Base-by-base conservation (phyloP, 768 basidiomycete species). In the Boletus sp. region DNA sequence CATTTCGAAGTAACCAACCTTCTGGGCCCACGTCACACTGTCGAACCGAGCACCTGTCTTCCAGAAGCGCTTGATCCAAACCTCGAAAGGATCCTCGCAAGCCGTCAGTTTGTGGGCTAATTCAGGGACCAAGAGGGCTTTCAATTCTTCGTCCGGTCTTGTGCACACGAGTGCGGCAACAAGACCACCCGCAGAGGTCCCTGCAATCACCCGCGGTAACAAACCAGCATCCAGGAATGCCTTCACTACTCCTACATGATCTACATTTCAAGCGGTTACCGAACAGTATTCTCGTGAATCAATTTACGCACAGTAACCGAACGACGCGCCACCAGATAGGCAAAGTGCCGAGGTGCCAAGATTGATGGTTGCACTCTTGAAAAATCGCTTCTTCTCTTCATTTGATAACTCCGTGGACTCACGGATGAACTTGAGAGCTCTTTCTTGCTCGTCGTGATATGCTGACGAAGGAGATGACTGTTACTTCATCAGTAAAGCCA, bases 41-140 rank as follows among this genome's bases (percentile, higher is more conserved):
- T 97, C 93, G 68, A 98, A 99, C 53, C 96, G 79, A n/a, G 97
- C 96, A 10, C 97, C 97, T 0, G 93, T 98, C 62, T 74, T 79
- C 81, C 83, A 83, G 41, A 92, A 83, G 25, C 96, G 80, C 61
- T 75, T 80, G 32, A 82, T 66, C 89, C 89, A 90, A 17, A 88
- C 74, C 9, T 71, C 70, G 50, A 89, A 78, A 0, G 88, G 75
- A 47, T 98, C 95, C 56, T 89, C 87, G 63, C 86, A 89, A 29
- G 90, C 90, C 1, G 86, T 86, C 10, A 98, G 83, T 55, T 80
- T 87, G 57, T 89, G 81, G 0, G 95, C 95, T 33, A 99, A 74
- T 59, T 86, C 83, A 0, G 97, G 96, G 0, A 87, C 81, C 30
- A 98, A 76, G 33, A 98, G 71, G 29, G 74, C 64, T 60, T 81